phyloP scores from a whole-genome alignment of 2,329 filamentous ascomycete genomes.

The Zarea fungicola region DNA sequence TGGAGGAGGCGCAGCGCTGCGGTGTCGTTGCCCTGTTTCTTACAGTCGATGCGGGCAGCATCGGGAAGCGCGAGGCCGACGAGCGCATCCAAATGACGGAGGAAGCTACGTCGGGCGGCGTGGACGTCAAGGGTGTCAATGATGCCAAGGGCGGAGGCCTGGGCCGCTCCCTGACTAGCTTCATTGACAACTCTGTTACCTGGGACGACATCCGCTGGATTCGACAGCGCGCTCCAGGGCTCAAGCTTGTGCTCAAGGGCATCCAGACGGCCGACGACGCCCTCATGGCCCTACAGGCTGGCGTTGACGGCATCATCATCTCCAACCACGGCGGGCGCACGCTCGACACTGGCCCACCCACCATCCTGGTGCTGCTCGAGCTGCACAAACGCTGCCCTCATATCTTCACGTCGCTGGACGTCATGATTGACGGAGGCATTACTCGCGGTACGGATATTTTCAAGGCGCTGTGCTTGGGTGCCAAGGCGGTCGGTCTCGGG shows the following conservation, averaged over 20 bases:
- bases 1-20: constrained; percentile 39
- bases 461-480: constrained; percentile 61
- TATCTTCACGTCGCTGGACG: constrained; percentile 54
- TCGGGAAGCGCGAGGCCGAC: constrained; percentile 49
- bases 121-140: constrained; percentile 42
- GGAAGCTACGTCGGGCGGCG: constrained; percentile 43
- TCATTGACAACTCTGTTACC: constrained; percentile 56
- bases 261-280: constrained; percentile 65
- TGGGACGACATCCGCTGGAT: constrained; percentile 66
- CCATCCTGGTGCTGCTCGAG: constrained; percentile 57
- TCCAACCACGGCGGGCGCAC: constrained; percentile 65
- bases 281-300: constrained; percentile 50
- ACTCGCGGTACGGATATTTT: constrained; percentile 62
- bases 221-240: constrained; percentile 36
- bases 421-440: constrained; percentile 61
- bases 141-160: constrained; percentile 51
- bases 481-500: constrained; percentile 58
- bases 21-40: constrained; percentile 51
- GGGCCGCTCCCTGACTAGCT: constrained; percentile 49
- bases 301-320: constrained; percentile 62
- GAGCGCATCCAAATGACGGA: constrained; percentile 43
- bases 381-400: constrained; percentile 56
- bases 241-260: constrained; percentile 62
- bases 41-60: constrained; percentile 53
- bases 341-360: constrained; percentile 45